These are phyloP conservation scores for Gamarada debralockiae DNA, from an alignment of 495 filamentous ascomycete genomes.

Conservation along the genomic window DNA sequence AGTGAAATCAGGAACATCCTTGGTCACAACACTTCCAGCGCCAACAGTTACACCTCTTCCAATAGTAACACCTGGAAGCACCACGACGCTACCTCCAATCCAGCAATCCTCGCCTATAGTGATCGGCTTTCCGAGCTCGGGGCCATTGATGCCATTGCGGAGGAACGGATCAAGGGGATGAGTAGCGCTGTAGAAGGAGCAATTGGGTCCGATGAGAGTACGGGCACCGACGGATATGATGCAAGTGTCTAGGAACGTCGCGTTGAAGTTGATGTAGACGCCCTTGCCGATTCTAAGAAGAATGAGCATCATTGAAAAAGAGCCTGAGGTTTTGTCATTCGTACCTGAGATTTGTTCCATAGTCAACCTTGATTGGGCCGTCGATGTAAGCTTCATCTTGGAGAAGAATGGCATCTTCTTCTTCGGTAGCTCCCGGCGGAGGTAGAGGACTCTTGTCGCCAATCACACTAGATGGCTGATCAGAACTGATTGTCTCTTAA, in stretches of 20 bases:
- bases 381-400: slow-evolving; percentile 65
- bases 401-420: slow-evolving; percentile 58
- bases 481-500: too few species aligned
- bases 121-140: slow-evolving; percentile 73
- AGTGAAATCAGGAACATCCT: slow-evolving; percentile 63
- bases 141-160: slow-evolving; percentile 69
- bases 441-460: slow-evolving; percentile 60
- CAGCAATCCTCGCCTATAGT: slow-evolving; percentile 84
- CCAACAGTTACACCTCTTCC: slow-evolving; percentile 71
- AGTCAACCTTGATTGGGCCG: slow-evolving; percentile 66
- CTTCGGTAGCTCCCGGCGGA: slow-evolving; percentile 42
- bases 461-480: slow-evolving; percentile 42
- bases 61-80: slow-evolving; percentile 77
- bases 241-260: slow-evolving; percentile 74
- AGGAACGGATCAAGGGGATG: slow-evolving; percentile 74
- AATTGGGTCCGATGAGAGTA: slow-evolving; percentile 76
- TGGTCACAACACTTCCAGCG: slow-evolving; percentile 88
- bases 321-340: not conserved
- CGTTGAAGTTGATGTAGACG: slow-evolving; percentile 77
- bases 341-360: slow-evolving; percentile 66
- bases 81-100: slow-evolving; percentile 74
- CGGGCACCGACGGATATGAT: slow-evolving; percentile 72
- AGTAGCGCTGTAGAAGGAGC: slow-evolving; percentile 65
- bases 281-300: slow-evolving; percentile 49
- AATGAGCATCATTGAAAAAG: not conserved